Base-by-base conservation (phyloP, 106 monocot genomes). In the Posidonia australis region DNA sequence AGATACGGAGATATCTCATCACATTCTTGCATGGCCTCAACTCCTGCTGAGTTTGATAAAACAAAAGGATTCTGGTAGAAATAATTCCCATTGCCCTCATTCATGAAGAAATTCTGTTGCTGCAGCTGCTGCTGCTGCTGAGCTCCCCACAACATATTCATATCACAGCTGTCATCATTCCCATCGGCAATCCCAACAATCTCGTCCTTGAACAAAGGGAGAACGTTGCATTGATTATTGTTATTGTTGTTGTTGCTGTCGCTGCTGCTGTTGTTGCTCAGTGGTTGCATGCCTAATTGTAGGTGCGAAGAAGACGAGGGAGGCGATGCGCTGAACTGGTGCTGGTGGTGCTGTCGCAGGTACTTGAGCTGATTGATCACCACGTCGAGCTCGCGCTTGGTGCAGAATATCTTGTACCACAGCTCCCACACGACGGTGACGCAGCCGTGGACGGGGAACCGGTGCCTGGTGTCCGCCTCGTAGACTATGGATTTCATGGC, bases 401-500 rank as follows among this genome's bases (percentile, higher is more conserved):
- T 5, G 19, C 49, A 49, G 19, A 5, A 18, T 16, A 49, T 49
- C 13, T 17, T 5, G 1, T 49, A 7, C n/a, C 6, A 18, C n/a
- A 31, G 59, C 13, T 29, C 24, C 59, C 5, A 17, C 4, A 27
- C 29, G 0, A 7, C 59, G 17, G 5, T 1, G 59, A 5, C 26
- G 59, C 59, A 60, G 18, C 31, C 59, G 59, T 60, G 26, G 59
- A 27, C 59, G 32, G 26, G 29, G 59, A 29, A 29, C 2, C 19
- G 49, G 16, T 16, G n/a, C 49, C 49, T 49, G 49, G 49, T 65
- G 59, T 58, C 71, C 60, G 77, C 26, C 60, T 77, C 77, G n/a
- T 66, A 66, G 58, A 77, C n/a, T 49, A 77, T 71, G 21, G 77
- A 66, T 1, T 30, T 54, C 77, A 71, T 71, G 21, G 71, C 70